Evolutionary conservation across 1,139 yeast genomes (phyloP).

Genomic region (Kodamaea derodonti): DNA sequence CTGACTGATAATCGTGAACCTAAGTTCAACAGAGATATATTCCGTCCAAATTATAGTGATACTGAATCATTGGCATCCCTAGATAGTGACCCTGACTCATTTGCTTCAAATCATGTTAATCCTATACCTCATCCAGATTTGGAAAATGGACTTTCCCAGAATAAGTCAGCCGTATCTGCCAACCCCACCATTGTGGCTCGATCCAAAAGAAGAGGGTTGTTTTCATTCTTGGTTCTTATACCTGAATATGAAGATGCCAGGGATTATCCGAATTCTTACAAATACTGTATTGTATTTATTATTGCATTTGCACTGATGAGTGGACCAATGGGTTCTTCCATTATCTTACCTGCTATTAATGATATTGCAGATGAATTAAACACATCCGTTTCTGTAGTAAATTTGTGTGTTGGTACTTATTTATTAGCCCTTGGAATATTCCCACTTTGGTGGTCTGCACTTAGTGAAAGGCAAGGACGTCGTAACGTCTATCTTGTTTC

Average conservation of each 20-base stretch:
- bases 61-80: neutral
- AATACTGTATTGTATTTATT: slow-evolving; percentile 54
- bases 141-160: slow-evolving; percentile 3
- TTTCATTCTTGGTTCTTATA: slow-evolving; percentile 49
- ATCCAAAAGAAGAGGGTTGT: slow-evolving; percentile 49
- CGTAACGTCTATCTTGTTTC: slow-evolving; percentile 69
- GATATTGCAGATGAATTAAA: slow-evolving; percentile 52
- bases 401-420: slow-evolving; percentile 78
- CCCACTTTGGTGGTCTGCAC: slow-evolving; percentile 88
- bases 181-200: slow-evolving; percentile 38
- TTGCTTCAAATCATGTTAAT: slow-evolving; percentile 3
- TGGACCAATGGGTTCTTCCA: slow-evolving; percentile 93
- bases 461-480: slow-evolving; percentile 74
- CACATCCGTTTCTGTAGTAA: slow-evolving; percentile 59
- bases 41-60: too few relatives aligned
- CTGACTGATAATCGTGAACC: too few relatives aligned
- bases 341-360: slow-evolving; percentile 73
- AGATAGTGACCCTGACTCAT: neutral
- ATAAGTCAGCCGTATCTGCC: slow-evolving; percentile 3
- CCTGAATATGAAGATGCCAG: slow-evolving; percentile 77
- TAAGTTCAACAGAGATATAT: too few relatives aligned
- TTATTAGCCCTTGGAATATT: slow-evolving; percentile 70
- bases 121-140: slow-evolving; percentile 3
- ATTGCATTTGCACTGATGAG: slow-evolving; percentile 73
- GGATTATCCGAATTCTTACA: slow-evolving; percentile 48